Percentiles rank a stretch among this genome's conserved stretches.
phyloP scores from a whole-genome alignment of 2,329 filamentous ascomycete species.

The Aspergillus clavatus region DNA sequence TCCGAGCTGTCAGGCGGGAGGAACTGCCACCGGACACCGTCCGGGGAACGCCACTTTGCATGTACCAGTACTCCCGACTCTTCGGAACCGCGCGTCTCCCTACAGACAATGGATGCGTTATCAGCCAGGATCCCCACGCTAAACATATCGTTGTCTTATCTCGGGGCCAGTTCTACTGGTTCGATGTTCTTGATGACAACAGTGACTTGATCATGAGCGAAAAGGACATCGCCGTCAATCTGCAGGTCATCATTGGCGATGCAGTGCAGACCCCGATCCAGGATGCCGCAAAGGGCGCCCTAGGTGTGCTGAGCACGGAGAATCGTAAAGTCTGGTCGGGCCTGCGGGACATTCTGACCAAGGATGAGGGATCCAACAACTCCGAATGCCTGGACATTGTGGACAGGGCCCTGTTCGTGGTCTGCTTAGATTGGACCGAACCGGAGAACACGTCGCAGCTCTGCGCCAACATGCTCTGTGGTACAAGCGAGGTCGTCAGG shows the following conservation, averaged over 20 bases:
- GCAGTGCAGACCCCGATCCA: conserved; percentile 84
- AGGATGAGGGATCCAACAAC: conserved; percentile 86
- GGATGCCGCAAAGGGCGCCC: conserved; percentile 87
- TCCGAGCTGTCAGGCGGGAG: conserved; percentile 85
- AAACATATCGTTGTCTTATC: conserved; percentile 92
- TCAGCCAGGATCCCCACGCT: conserved; percentile 87
- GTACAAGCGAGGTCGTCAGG: conserved; percentile 83
- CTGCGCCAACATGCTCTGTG: conserved; percentile 98
- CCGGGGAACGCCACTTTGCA: conserved; percentile 80
- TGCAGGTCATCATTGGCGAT: conserved; percentile 89
- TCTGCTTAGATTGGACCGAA: conserved; percentile 91
- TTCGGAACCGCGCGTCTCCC: conserved; percentile 94
- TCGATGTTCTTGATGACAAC: conserved; percentile 92
- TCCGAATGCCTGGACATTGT: conserved; percentile 94
- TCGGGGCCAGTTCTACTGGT: conserved; percentile 97
- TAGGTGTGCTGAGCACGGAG: conserved; percentile 92
- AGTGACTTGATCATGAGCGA: conserved; percentile 96
- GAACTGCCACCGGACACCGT: conserved; percentile 86
- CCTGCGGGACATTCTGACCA: conserved; percentile 77
- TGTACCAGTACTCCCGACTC: conserved; percentile 95
- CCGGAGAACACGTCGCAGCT: conserved; percentile 73
- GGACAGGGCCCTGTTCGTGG: conserved; percentile 85
- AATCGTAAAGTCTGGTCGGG: conserved; percentile 96
- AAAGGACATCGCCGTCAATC: conserved; percentile 83
- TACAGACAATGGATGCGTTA: conserved; percentile 90